Percentiles rank a stretch among this genome's conserved stretches.
These are phyloP conservation scores for Leccinum truebloodii DNA, from an alignment of 768 basidiomycete genomes.

Conservation along the genomic window DNA sequence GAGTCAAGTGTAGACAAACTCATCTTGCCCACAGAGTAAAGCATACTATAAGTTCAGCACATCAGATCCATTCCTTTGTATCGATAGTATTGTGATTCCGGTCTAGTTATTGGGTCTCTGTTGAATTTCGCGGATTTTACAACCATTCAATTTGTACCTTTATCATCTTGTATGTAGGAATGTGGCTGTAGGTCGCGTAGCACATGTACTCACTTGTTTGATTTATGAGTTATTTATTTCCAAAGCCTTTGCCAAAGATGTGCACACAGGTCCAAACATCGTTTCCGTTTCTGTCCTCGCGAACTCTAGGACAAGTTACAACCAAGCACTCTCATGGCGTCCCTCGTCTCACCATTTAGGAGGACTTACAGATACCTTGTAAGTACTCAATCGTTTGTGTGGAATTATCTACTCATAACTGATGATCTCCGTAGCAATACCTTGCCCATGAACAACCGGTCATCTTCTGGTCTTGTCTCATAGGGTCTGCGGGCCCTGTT, in stretches of 20 bases:
- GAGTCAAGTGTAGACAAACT: background rate
- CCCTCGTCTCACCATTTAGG: slow-evolving; percentile 32
- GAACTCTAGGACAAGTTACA: background rate
- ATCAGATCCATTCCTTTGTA: background rate
- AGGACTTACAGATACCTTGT: slow-evolving; percentile 33
- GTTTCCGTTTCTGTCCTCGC: slow-evolving; percentile 17
- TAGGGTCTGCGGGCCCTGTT: slow-evolving; percentile 76
- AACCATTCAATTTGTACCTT: slow-evolving; percentile 1
- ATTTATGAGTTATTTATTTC: slow-evolving; percentile 23
- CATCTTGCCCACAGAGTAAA: background rate
- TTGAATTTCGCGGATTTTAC: background rate
- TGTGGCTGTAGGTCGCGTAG: too few species aligned
- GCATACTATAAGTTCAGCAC: background rate
- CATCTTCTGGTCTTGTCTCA: slow-evolving; percentile 81
- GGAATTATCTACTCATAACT: background rate
- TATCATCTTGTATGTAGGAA: background rate
- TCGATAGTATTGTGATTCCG: background rate
- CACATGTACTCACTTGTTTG: background rate
- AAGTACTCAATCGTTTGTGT: background rate
- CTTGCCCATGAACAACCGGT: slow-evolving; percentile 90
- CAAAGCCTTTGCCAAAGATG: slow-evolving; percentile 25
- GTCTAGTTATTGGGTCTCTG: background rate
- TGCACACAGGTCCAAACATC: slow-evolving; percentile 25
- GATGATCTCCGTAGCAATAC: slow-evolving; percentile 60
- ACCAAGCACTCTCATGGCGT: slow-evolving; percentile 23